phyloP scores from a whole-genome alignment of 176 grass and related monocot species.

The Carex parvula region DNA sequence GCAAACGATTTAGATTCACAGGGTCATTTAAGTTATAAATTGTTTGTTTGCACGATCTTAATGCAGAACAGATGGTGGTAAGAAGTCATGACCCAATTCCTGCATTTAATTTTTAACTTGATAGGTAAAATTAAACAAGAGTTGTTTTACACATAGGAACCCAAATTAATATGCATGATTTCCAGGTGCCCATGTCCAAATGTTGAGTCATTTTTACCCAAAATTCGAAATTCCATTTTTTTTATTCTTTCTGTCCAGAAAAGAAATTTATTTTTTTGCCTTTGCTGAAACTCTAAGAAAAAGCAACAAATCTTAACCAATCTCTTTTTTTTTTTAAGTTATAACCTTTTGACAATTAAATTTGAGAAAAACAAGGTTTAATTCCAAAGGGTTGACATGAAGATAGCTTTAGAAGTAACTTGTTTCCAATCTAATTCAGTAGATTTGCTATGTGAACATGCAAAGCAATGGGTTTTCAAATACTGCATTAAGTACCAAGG shows the following conservation, averaged over 20 bases:
- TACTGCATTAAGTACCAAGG: background rate
- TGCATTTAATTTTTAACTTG: background rate
- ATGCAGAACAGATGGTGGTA: no score
- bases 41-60: no score
- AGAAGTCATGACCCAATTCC: no score
- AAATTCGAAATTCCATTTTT: background rate
- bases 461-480: no score
- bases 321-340: background rate
- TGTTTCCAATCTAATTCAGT: background rate
- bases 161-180: background rate
- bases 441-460: background rate
- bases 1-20: no score
- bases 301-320: background rate
- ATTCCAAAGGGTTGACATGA: background rate
- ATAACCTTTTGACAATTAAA: background rate
- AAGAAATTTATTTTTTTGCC: background rate
- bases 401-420: background rate
- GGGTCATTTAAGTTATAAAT: no score
- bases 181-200: background rate
- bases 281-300: slow-evolving; percentile 4
- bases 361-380: background rate
- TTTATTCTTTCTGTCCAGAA: background rate
- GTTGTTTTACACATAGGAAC: background rate
- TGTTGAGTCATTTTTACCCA: background rate
- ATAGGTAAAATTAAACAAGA: slow-evolving; percentile 3